These are phyloP conservation scores for Neohortaea acidophila DNA, from an alignment of 495 filamentous ascomycete genomes.

Conservation along the genomic window DNA sequence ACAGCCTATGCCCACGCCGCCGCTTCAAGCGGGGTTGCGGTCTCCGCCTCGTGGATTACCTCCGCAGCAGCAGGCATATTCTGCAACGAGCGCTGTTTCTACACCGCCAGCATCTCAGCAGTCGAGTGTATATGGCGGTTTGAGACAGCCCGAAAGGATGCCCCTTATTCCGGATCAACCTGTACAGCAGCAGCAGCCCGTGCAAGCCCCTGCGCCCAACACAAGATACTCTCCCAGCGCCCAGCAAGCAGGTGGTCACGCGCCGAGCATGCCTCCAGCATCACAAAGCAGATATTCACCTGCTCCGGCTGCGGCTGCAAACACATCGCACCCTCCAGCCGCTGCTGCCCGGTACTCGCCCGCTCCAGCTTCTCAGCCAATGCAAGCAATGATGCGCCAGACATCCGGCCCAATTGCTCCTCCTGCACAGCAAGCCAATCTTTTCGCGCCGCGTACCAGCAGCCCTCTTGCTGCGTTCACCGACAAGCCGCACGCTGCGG, in stretches of 20 bases:
- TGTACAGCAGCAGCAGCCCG: slow-evolving; percentile 30
- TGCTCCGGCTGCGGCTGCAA: not conserved
- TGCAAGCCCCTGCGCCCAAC: slow-evolving; percentile 25
- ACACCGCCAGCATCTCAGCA: slow-evolving; percentile 2
- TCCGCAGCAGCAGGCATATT: slow-evolving; percentile 1
- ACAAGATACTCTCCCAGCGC: slow-evolving; percentile 50
- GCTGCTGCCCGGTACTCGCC: slow-evolving; percentile 18
- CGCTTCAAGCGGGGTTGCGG: slow-evolving; percentile 17
- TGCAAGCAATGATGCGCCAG: not conserved
- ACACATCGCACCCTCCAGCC: slow-evolving; percentile 4
- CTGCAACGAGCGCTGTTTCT: not conserved
- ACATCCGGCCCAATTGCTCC: slow-evolving; percentile 25
- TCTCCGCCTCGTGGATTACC: slow-evolving; percentile 1
- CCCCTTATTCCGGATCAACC: slow-evolving; percentile 28
- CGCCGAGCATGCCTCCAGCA: not conserved
- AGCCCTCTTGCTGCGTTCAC: slow-evolving; percentile 50
- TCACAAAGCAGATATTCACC: not conserved
- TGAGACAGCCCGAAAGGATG: slow-evolving; percentile 37
- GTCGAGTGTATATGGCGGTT: slow-evolving; percentile 2
- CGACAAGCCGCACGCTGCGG: slow-evolving; percentile 36
- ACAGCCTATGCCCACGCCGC: slow-evolving; percentile 18
- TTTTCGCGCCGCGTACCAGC: slow-evolving; percentile 71
- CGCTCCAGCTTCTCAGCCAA: slow-evolving; percentile 11
- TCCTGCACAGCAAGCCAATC: slow-evolving; percentile 34
- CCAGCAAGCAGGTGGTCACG: slow-evolving; percentile 19